These are phyloP conservation scores for Boletus fagicola DNA, from an alignment of 768 basidiomycete species.

Conservation along the genomic window DNA sequence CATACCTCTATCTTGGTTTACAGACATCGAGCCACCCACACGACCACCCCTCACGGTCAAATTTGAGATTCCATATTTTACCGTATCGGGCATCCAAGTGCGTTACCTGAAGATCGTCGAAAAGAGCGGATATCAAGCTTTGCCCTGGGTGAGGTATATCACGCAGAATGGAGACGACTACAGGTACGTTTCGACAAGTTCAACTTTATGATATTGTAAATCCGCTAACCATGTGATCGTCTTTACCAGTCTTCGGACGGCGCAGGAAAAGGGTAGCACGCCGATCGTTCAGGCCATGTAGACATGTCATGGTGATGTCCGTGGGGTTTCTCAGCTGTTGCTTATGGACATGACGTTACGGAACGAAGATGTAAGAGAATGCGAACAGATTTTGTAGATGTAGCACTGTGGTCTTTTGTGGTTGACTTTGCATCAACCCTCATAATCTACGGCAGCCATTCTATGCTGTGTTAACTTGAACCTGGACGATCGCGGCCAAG, in stretches of 20 bases:
- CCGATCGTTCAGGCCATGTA: slow-evolving; percentile 45
- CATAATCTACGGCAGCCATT: too few species aligned
- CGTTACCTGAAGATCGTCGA: slow-evolving; percentile 98
- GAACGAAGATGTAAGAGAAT: not conserved
- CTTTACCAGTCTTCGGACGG: slow-evolving; percentile 55
- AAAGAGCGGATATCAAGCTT: slow-evolving; percentile 95
- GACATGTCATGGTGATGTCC: not conserved
- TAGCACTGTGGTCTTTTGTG: not conserved
- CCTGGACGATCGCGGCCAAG: too few species aligned
- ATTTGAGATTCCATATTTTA: slow-evolving; percentile 99
- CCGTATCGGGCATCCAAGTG: slow-evolving; percentile 95
- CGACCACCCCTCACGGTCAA: slow-evolving; percentile 95
- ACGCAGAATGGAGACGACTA: slow-evolving; percentile 92
- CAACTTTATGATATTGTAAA: not conserved
- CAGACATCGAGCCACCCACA: slow-evolving; percentile 65
- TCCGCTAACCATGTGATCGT: not conserved
- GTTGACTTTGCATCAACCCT: not conserved
- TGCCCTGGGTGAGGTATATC: slow-evolving; percentile 95
- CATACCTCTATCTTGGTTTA: slow-evolving; percentile 43
- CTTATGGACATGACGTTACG: not conserved
- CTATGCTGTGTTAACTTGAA: too few species aligned
- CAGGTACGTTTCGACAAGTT: slow-evolving; percentile 49
- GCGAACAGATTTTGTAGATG: not conserved
- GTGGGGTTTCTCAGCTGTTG: not conserved
- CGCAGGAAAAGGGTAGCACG: slow-evolving; percentile 69